Percentiles rank a stretch among this genome's conserved stretches.
phyloP scores from a whole-genome alignment of 148 eudicot genomes.

The Spergularia marina region DNA sequence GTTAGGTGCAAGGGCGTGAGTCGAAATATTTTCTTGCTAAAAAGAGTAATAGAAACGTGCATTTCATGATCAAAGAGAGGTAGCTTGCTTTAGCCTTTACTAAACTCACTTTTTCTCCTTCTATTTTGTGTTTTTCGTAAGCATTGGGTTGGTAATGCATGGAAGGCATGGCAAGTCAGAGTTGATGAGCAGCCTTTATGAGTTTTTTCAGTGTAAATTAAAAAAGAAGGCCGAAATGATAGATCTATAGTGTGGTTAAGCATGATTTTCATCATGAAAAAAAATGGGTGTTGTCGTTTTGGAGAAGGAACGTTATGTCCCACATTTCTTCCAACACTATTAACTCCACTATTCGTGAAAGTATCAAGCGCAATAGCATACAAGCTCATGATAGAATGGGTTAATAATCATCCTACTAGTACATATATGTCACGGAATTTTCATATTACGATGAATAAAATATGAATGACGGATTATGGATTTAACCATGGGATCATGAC shows the following conservation, averaged over 20 bases:
- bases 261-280: conserved; percentile 27
- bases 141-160: conserved; percentile 8
- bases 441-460: no score
- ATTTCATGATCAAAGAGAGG: not conserved
- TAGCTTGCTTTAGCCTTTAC: conserved; percentile 10
- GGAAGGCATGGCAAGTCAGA: conserved; percentile 1
- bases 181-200: not conserved
- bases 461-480: no score
- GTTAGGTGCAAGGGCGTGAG: no score
- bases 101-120: not conserved
- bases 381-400: no score
- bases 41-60: no score
- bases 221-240: conserved; percentile 22
- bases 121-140: not conserved
- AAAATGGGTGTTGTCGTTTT: conserved; percentile 9
- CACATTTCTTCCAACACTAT: not conserved
- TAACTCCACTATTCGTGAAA: no score
- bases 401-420: no score
- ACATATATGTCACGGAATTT: no score
- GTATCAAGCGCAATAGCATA: no score
- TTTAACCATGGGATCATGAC: no score
- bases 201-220: not conserved
- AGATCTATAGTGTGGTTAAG: conserved; percentile 7
- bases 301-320: conserved; percentile 14
- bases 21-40: no score